Evolutionary conservation across 1,284 basidiomycete genomes (phyloP), one percentile per base, ranked within the genome.

Genomic region (Ustilago trichophora): DNA sequence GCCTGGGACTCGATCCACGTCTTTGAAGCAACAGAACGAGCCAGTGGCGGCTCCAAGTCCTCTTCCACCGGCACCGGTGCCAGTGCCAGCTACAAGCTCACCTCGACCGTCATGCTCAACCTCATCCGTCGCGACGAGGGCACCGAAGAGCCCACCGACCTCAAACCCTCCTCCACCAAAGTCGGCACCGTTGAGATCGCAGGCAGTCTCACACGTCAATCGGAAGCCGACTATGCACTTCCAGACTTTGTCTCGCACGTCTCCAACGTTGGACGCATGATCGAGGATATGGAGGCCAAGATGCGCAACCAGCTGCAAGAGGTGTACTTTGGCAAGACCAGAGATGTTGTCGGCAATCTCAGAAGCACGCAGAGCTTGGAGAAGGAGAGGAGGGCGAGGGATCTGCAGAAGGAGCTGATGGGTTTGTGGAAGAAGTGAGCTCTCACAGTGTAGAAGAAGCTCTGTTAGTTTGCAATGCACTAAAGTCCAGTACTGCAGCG

Each of bases 1-100:
- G 89, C 91, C 35, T 99, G 96, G 96, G 94, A 98, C 82, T 96
- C 93, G 4, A 92, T 99, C 60, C 96, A 99, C 82, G 95, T 98
- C 37, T 98, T 99, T 76, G 96, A 98, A 82, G 88, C 91, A 3
- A 86, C 87, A 24, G 93, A 97, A 81, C 88, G 93, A 16, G 55
- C 63, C 16, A 50, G 51, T 40, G 46, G 57, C 25, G 34, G 36
- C 41, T 41, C 52, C 31, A 57, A 51, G 36, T 51, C 50, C 11
- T 38, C 49, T 11, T 51, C 51, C 16, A 43, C 63, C 37, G 72
- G 73, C 21, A 72, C 82, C 1, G 92, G 92, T 7, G 86, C 93
- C 40, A 89, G 90, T 73, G 92, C 95, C 3, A 91, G 92, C 78
- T 98, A 98, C 85, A 98, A 98, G 84, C 86, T 99, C 56, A 98